These are phyloP conservation scores for Inga laurina DNA, from an alignment of 306 rosid genomes.

Conservation along the genomic window DNA sequence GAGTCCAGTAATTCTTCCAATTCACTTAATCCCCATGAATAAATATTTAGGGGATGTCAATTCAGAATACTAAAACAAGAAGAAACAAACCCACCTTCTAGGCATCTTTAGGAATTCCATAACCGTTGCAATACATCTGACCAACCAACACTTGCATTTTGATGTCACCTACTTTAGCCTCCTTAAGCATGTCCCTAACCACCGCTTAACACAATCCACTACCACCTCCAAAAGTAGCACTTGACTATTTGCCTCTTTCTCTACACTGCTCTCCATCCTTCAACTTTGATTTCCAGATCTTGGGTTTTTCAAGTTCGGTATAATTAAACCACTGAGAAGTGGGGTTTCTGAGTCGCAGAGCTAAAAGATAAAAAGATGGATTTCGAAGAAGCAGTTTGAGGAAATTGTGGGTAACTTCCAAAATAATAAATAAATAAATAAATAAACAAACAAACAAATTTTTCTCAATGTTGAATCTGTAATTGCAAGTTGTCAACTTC, in stretches of 20 bases:
- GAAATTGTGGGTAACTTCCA: slow-evolving; percentile 2
- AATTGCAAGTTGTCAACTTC: too few relatives aligned
- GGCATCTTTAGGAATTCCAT: slow-evolving; percentile 84
- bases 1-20: too few relatives aligned
- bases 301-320: slow-evolving; percentile 18
- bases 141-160: slow-evolving; percentile 94
- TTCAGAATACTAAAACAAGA: neutral
- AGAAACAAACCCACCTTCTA: slow-evolving; percentile 57
- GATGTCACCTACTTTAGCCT: slow-evolving; percentile 83
- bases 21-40: slow-evolving; percentile 3
- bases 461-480: too few relatives aligned
- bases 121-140: slow-evolving; percentile 91
- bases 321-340: neutral
- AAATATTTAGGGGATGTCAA: neutral
- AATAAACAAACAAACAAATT: neutral
- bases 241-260: slow-evolving; percentile 38
- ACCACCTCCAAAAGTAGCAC: slow-evolving; percentile 79
- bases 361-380: neutral
- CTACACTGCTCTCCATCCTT: slow-evolving; percentile 64
- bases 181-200: slow-evolving; percentile 87
- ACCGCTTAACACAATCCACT: slow-evolving; percentile 83
- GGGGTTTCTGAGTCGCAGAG: slow-evolving; percentile 4
- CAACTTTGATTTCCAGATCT: slow-evolving; percentile 23
- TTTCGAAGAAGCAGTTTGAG: neutral
- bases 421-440: neutral